Conservation (phyloP, 2,329 filamentous ascomycete species). For the Cordyceps cateniannulata region DNA sequence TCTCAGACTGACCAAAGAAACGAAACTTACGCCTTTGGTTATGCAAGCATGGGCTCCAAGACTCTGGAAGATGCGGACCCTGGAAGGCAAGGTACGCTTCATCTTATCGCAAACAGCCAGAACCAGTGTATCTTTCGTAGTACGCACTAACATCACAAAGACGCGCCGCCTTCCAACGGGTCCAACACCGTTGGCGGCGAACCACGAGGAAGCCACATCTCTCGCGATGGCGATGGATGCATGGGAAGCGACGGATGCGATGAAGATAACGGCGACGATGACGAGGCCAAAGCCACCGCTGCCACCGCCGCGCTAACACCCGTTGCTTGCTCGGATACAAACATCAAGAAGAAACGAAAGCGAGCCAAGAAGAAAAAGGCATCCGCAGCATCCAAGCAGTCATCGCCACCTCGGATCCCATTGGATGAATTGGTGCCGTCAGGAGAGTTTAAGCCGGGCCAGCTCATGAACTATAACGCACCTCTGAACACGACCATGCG, state of each 20-base stretch:
- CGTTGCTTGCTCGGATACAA: not conserved
- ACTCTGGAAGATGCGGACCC: conserved; percentile 12
- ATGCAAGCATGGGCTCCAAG: conserved; percentile 14
- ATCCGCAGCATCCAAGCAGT: conserved; percentile 19
- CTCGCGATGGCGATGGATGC: conserved; percentile 12
- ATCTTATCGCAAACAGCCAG: not conserved
- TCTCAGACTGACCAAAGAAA: not conserved
- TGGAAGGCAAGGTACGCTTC: conserved; percentile 9
- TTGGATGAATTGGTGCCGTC: conserved; percentile 24
- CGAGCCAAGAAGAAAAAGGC: conserved; percentile 18
- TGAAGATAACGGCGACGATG: conserved; percentile 20
- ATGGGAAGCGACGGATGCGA: conserved; percentile 8
- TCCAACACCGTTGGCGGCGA: conserved; percentile 7
- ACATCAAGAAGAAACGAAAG: conserved; percentile 22
- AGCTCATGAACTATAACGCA: conserved; percentile 21
- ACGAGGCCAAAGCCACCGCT: conserved; percentile 13
- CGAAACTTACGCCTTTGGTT: not conserved
- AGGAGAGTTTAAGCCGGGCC: conserved; percentile 23
- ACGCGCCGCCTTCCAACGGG: conserved; percentile 9
- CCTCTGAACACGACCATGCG: conserved; percentile 18
- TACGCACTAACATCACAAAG: not conserved
- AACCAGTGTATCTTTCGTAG: not conserved
- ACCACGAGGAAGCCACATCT: conserved; percentile 8
- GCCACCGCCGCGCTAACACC: conserved; percentile 18
- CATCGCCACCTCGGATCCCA: conserved; percentile 27